Base-by-base conservation (phyloP, 306 rosid species). In the Trifolium pratense region DNA sequence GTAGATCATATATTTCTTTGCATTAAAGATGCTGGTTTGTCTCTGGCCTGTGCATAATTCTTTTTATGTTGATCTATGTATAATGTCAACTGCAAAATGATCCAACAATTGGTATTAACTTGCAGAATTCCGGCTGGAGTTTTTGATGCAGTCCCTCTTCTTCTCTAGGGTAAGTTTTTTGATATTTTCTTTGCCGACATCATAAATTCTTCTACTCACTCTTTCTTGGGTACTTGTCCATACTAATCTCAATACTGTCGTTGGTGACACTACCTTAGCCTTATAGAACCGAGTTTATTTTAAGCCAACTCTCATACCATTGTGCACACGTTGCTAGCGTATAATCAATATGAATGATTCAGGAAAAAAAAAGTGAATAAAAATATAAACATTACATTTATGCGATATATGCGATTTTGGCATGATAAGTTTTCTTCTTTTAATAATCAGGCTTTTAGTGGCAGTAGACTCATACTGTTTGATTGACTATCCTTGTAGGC, bases 101-200 rank as follows among this genome's bases (percentile, higher is more conserved):
- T 68, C 32, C 56, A 73, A 80, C 77, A 11, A 57, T 63, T 70
- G 69, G 59, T 70, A 64, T 78, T 70, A 55, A 71, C 83, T 75
- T 88, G 91, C 96, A 92, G 98, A 90, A 34, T 92, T 90, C 84
- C 92, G 83, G 89, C 98, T 92, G 29, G 98, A 92, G 71, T 90
- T 92, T 86, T 81, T 88, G 82, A 87, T 92, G 94, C 98, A 92
- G 86, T 90, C 98, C 51, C 92, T 92, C 79, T 75, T 81, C 79
- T 92, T 92, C 88, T 90, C 94, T 71, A 89, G 98, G 96, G 98
- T 92, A 92, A 56, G 66, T 49, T 49, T 76, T 48, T 72, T 66
- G 13, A 63, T 40, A 52, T 45, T 59, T 45, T 36, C 56, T 57
- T 68, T 51, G 7, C 66, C 61, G 62, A 49, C 66, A 51, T 60